phyloP scores from a whole-genome alignment of 495 filamentous ascomycete species.

The Annulohypoxylon maeteangense region DNA sequence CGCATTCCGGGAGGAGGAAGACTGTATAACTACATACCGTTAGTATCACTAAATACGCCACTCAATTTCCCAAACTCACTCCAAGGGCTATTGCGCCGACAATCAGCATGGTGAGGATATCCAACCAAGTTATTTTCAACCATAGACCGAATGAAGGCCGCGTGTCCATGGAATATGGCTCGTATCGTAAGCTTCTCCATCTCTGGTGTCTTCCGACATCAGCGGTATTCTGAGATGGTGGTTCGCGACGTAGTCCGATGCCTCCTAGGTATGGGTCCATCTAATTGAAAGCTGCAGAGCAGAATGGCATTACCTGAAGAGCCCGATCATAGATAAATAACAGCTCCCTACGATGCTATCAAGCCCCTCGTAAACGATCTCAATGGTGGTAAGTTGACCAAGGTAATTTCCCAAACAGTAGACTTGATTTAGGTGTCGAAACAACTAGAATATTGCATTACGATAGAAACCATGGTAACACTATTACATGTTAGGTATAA shows the following conservation, averaged over 20 bases:
- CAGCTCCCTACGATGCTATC: not conserved
- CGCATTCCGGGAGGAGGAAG: conserved; percentile 53
- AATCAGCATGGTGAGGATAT: conserved; percentile 59
- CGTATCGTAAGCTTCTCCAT: not conserved
- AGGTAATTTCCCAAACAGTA: not conserved
- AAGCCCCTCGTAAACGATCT: not conserved
- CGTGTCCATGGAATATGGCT: conserved; percentile 45
- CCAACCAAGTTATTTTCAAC: conserved; percentile 57
- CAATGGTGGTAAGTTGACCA: not conserved
- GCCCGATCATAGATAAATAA: not conserved
- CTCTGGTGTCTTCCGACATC: not conserved
- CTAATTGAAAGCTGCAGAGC: not conserved
- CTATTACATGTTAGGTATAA: no score
- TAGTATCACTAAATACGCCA: conserved; percentile 3
- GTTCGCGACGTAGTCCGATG: conserved; percentile 17
- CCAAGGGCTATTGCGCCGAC: conserved; percentile 59
- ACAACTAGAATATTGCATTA: not conserved
- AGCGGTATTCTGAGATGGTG: not conserved
- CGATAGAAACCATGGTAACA: no score
- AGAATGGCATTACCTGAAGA: not conserved
- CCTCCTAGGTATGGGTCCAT: conserved; percentile 40
- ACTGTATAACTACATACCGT: conserved; percentile 47
- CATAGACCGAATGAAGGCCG: conserved; percentile 57
- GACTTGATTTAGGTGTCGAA: not conserved
- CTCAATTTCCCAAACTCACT: conserved; percentile 41